A percentile compares a stretch with the other conserved stretches of the same genome.
phyloP scores from a whole-genome alignment of 2,329 filamentous ascomycete genomes.

The Aspergillus persii region DNA sequence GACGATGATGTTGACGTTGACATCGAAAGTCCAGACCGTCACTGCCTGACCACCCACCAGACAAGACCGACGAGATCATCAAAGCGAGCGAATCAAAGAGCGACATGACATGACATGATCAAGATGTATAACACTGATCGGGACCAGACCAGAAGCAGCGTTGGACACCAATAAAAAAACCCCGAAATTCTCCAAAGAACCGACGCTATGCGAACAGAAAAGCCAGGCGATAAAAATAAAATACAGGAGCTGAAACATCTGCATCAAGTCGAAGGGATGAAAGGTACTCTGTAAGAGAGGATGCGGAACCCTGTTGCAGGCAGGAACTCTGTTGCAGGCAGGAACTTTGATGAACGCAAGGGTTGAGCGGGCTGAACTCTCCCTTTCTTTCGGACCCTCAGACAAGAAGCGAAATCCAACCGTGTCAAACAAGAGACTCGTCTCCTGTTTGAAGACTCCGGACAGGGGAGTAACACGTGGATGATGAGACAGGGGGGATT shows the following conservation, averaged over 20 bases:
- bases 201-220: conserved; percentile 34
- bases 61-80: not conserved
- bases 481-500: conserved; percentile 1
- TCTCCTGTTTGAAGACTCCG: not conserved
- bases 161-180: not conserved
- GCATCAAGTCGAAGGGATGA: conserved; percentile 10
- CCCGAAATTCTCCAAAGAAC: conserved; percentile 10
- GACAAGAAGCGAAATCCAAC: not conserved
- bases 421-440: not conserved
- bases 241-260: not conserved
- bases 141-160: not conserved
- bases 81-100: conserved; percentile 9
- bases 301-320: not conserved
- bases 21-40: not conserved
- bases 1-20: not conserved
- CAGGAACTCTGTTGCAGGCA: not conserved
- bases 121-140: not conserved
- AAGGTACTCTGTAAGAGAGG: not conserved
- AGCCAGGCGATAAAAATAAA: conserved; percentile 5
- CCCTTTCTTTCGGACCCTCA: not conserved
- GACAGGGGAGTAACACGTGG: conserved; percentile 16
- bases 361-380: conserved; percentile 2
- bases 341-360: not conserved
- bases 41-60: not conserved
- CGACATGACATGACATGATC: conserved; percentile 19